Evolutionary conservation across 768 basidiomycete genomes (phyloP).

Genomic region (Polyporus arcularius): DNA sequence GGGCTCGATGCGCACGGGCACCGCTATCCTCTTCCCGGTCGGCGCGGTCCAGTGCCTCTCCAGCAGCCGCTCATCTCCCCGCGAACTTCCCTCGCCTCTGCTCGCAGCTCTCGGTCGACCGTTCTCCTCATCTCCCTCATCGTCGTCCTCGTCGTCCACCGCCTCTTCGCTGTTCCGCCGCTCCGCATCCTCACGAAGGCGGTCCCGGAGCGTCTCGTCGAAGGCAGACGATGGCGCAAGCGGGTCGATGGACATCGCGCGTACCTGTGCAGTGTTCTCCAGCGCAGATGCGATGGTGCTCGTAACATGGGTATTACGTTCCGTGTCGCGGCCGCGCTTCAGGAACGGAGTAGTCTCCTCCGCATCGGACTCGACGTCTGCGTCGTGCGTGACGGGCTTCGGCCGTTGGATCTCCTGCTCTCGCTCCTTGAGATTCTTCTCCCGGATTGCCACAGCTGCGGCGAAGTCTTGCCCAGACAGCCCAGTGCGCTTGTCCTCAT

Average conservation of each 20-base stretch:
- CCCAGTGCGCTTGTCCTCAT: constrained; percentile 83
- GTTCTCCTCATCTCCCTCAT: constrained; percentile 37
- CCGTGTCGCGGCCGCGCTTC: constrained; percentile 17
- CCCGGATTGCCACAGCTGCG: constrained; percentile 85
- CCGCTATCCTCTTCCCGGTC: constrained; percentile 83
- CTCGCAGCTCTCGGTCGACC: constrained; percentile 9
- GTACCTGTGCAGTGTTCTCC: constrained; percentile 15
- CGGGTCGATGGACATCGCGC: constrained; percentile 74
- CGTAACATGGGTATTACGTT: neutral
- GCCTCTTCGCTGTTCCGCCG: constrained; percentile 36
- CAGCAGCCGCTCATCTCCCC: constrained; percentile 53
- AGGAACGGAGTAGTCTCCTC: constrained; percentile 44
- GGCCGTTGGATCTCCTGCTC: constrained; percentile 3
- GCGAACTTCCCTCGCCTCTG: constrained; percentile 1
- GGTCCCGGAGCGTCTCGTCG: constrained; percentile 79
- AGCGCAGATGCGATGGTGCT: constrained; percentile 21
- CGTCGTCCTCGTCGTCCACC: constrained; percentile 41
- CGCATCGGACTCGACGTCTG: constrained; percentile 27
- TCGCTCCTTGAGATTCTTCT: constrained; percentile 64
- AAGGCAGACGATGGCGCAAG: constrained; percentile 82
- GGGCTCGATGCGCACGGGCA: constrained; percentile 96
- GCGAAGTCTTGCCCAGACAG: constrained; percentile 72
- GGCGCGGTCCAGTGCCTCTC: constrained; percentile 77
- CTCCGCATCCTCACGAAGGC: constrained; percentile 45
- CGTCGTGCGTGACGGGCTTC: constrained; percentile 14